Evolutionary conservation across 192 early-diverging fungal genomes (phyloP).

Genomic region (Coemansia sp.): DNA sequence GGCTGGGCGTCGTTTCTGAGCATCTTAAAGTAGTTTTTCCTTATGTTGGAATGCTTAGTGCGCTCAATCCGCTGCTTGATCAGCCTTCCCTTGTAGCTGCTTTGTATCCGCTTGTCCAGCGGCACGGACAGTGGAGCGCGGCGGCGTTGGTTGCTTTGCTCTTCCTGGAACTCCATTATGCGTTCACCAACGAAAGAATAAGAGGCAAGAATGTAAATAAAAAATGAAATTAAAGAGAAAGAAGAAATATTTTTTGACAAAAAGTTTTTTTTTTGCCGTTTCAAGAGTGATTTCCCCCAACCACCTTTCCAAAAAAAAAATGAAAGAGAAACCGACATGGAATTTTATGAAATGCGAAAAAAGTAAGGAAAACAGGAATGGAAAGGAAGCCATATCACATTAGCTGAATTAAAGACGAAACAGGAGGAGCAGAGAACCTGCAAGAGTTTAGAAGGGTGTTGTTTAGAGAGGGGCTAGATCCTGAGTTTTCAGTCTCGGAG

Average conservation of each 20-base stretch:
- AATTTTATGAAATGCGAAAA: conserved; percentile 5
- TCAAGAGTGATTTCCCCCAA: too few relatives aligned
- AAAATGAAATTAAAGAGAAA: conserved; percentile 2
- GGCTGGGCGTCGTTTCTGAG: conserved; percentile 21
- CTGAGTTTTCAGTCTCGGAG: too few relatives aligned
- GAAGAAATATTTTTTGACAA: neutral
- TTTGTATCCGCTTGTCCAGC: conserved; percentile 32
- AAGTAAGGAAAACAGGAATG: conserved; percentile 9
- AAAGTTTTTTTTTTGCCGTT: neutral
- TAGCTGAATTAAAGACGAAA: neutral
- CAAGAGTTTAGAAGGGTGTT: neutral
- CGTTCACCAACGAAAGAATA: neutral
- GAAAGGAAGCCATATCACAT: neutral
- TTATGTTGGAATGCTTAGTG: conserved; percentile 41
- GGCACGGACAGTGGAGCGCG: conserved; percentile 22
- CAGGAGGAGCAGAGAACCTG: neutral
- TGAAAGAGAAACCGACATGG: neutral
- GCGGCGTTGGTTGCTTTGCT: conserved; percentile 17
- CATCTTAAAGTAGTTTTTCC: conserved; percentile 45
- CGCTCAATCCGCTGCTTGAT: conserved; percentile 51
- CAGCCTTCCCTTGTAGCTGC: conserved; percentile 35
- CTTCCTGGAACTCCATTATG: conserved; percentile 6
- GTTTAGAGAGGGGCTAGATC: neutral
- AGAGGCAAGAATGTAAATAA: neutral
- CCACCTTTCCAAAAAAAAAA: too few relatives aligned